Evolutionary conservation across 2,329 filamentous ascomycete genomes (phyloP).

Genomic region (Boeremia exigua): DNA sequence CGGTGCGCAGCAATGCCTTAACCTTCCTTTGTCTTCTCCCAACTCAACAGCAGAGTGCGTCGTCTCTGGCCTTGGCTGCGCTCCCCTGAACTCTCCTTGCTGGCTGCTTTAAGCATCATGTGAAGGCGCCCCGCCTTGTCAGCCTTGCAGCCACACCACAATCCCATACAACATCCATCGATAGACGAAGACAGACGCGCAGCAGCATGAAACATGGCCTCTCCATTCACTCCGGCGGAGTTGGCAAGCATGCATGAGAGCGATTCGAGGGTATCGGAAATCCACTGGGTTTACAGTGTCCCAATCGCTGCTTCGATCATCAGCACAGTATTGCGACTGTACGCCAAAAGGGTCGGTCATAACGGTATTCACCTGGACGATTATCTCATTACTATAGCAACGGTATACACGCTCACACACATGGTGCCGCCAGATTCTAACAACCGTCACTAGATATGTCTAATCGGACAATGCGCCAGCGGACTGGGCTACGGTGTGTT

Average conservation of each 20-base stretch:
- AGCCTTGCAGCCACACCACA: conserved; percentile 16
- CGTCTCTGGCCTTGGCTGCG: neutral
- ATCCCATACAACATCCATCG: conserved; percentile 1
- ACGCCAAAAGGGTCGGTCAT: conserved; percentile 36
- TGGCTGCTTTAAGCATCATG: conserved; percentile 3
- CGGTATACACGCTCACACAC: conserved; percentile 23
- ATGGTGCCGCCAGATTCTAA: neutral
- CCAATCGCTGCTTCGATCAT: conserved; percentile 37
- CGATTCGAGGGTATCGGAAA: conserved; percentile 37
- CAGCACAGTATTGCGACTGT: conserved; percentile 36
- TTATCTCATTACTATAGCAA: conserved; percentile 40
- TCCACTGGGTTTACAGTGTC: conserved; percentile 42
- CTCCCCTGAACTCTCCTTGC: neutral
- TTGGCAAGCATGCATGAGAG: conserved; percentile 36
- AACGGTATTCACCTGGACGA: conserved; percentile 44
- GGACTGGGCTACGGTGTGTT: conserved; percentile 37
- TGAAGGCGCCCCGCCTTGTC: conserved; percentile 8
- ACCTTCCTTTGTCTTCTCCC: neutral
- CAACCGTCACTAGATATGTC: conserved; percentile 28
- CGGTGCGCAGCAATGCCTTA: conserved; percentile 8
- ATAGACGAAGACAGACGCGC: neutral
- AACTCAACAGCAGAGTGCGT: neutral
- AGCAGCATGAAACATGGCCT: conserved; percentile 22
- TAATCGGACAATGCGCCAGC: conserved; percentile 38
- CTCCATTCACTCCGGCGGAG: conserved; percentile 37